Evolutionary conservation across 2,329 filamentous ascomycete genomes (phyloP).

Genomic region (Colletotrichum sp.): DNA sequence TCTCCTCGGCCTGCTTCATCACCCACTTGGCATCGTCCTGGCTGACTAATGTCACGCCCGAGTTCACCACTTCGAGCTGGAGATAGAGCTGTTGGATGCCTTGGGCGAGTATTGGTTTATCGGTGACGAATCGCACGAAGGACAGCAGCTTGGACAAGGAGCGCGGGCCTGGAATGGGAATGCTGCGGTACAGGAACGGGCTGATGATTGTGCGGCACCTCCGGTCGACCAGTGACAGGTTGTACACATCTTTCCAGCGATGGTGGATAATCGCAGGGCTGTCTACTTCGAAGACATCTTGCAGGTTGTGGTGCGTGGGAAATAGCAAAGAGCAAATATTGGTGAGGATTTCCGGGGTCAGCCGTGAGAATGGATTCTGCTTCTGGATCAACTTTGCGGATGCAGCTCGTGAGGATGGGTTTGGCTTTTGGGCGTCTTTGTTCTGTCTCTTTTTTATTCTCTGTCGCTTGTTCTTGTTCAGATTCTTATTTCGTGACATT

Average conservation of each 20-base stretch:
- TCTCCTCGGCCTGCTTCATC: not conserved
- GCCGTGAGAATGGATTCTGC: not conserved
- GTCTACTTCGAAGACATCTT: not conserved
- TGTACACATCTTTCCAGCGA: not conserved
- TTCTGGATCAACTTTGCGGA: not conserved
- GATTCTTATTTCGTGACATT: not conserved
- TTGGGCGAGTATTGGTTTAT: not conserved
- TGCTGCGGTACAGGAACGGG: not conserved
- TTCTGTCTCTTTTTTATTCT: not conserved
- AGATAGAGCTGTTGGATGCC: not conserved
- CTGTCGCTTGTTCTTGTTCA: not conserved
- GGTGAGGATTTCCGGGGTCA: not conserved
- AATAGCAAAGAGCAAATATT: not conserved
- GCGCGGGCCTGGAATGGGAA: not conserved
- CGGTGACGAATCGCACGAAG: not conserved
- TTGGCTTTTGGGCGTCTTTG: not conserved
- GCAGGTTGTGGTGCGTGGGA: not conserved
- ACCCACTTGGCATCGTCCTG: not conserved
- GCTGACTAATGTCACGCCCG: rapidly evolving
- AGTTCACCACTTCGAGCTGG: not conserved
- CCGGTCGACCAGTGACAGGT: not conserved
- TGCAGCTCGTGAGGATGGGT: not conserved
- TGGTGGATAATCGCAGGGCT: not conserved
- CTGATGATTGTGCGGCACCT: not conserved
- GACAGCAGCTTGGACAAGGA: not conserved